Base-by-base conservation (phyloP, 2,329 filamentous ascomycete genomes). In the Cadophora malorum region DNA sequence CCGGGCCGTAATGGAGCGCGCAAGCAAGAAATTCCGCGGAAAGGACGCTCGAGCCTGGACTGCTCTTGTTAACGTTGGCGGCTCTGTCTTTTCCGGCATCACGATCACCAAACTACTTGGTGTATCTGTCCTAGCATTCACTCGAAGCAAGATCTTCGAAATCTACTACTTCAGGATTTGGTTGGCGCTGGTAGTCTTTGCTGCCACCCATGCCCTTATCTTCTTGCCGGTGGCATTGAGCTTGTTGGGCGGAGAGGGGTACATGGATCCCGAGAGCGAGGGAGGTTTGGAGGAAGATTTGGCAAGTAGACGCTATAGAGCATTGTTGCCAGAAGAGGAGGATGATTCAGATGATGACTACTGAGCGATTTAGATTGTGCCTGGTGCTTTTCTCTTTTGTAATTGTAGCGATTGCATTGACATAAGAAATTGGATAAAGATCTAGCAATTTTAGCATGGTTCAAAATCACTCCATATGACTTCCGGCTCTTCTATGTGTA, bases 141-240 rank as follows among this genome's bases (percentile, higher is more conserved):
- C 96, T 8, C 85, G 92, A 63, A 97, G 93, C 79, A 99, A 98
- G 87, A 99, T 99, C 77, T 99, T 99, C 76, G 96, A 99, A 82
- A 93, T 99, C 67, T 99, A 99, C 81, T 99, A 99, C 81, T 99
- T 99, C 85, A 88, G 96, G 53, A 92, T 99, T 53, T 99, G 96
- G 96, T 83, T 97, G 21, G 91, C 94, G 7, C 86, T 99, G 65
- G 94, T 99, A 12, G 79, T 96, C 10, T 95, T 97, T 79, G 96
- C 94, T 2, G 93, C 93, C 8, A 85, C 90, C 10, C 96, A 99
- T 79, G 93, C 96, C 0, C 83, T 99, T 59, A 86, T 99, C 8
- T 97, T 98, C 79, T 82, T 99, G 74, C 96, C 96, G 0, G 96
- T 98, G 0, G 91, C 92, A 1, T 83, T 99, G 72, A 96, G 92